phyloP scores from a whole-genome alignment of 2,329 filamentous ascomycete genomes.

The Fusarium burgessii region DNA sequence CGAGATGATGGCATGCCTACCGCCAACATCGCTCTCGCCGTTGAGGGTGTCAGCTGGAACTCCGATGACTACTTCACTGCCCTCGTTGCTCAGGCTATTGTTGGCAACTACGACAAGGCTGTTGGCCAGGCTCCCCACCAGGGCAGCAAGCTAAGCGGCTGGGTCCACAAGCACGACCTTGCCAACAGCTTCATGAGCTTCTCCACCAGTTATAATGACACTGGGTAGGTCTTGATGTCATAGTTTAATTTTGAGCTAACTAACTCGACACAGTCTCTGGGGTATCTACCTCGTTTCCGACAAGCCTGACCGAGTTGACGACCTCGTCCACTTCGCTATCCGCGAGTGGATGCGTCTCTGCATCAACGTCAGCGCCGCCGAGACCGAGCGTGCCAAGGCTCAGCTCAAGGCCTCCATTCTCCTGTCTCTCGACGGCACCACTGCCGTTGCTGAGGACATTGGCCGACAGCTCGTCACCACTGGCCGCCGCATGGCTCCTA shows the following conservation, averaged over 20 bases:
- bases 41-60: slow-evolving; percentile 99
- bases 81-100: slow-evolving; percentile 96
- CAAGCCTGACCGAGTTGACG: slow-evolving; percentile 87
- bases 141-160: slow-evolving; percentile 96
- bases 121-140: slow-evolving; percentile 98
- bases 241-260: slow-evolving; percentile 15
- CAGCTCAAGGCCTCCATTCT: slow-evolving; percentile 99
- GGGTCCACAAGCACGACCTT: slow-evolving; percentile 92
- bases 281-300: slow-evolving; percentile 98
- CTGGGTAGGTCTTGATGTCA: slow-evolving; percentile 74
- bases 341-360: slow-evolving; percentile 98
- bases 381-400: slow-evolving; percentile 98
- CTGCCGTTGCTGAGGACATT: slow-evolving; percentile 97
- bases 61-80: slow-evolving; percentile 99
- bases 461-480: slow-evolving; percentile 98
- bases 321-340: slow-evolving; percentile 97
- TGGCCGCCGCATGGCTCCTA: slow-evolving; percentile 88
- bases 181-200: slow-evolving; percentile 99
- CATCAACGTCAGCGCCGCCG: slow-evolving; percentile 85
- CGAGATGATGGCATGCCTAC: slow-evolving; percentile 96
- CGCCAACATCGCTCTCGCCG: slow-evolving; percentile 97
- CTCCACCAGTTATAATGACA: slow-evolving; percentile 99
- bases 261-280: slow-evolving; percentile 79
- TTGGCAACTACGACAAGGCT: slow-evolving; percentile 99
- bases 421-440: slow-evolving; percentile 96